phyloP scores from a whole-genome alignment of 2,329 filamentous ascomycete species.

The Cladosporium cucumerinum region DNA sequence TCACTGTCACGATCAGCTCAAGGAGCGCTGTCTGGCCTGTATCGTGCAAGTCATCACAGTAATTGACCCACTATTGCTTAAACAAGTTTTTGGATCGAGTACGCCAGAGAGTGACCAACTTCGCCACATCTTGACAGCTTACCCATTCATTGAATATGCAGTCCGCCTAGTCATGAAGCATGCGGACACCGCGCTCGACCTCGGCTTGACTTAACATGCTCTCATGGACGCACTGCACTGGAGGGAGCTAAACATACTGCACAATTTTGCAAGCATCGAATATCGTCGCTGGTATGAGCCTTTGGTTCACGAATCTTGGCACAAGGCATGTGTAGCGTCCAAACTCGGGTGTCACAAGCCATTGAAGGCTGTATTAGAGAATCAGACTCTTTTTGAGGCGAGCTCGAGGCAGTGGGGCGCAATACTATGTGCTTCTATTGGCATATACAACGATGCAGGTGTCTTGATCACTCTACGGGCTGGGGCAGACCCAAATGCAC shows the following conservation, averaged over 20 bases:
- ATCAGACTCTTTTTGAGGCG: not conserved
- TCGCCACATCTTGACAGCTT: not conserved
- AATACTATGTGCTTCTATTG: not conserved
- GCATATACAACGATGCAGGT: not conserved
- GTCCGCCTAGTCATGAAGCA: not conserved
- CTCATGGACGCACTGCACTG: not conserved
- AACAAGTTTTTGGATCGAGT: too few relatives aligned
- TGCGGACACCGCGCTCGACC: not conserved
- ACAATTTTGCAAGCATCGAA: too few relatives aligned
- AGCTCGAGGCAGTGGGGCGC: not conserved
- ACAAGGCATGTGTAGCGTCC: not conserved
- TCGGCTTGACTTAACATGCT: not conserved
- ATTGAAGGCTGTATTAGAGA: not conserved
- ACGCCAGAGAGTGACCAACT: not conserved
- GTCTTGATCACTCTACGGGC: not conserved
- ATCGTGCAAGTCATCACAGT: not conserved
- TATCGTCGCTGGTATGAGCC: too few relatives aligned
- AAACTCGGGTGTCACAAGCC: not conserved
- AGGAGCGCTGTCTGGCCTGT: not conserved
- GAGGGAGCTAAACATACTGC: not conserved
- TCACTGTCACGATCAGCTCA: not conserved
- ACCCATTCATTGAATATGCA: not conserved
- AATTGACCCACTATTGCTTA: not conserved
- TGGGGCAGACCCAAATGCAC: not conserved
- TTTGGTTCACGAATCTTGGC: too few relatives aligned